Base-by-base conservation (phyloP, 768 basidiomycete genomes). In the Cantharellus cinnabarinus region DNA sequence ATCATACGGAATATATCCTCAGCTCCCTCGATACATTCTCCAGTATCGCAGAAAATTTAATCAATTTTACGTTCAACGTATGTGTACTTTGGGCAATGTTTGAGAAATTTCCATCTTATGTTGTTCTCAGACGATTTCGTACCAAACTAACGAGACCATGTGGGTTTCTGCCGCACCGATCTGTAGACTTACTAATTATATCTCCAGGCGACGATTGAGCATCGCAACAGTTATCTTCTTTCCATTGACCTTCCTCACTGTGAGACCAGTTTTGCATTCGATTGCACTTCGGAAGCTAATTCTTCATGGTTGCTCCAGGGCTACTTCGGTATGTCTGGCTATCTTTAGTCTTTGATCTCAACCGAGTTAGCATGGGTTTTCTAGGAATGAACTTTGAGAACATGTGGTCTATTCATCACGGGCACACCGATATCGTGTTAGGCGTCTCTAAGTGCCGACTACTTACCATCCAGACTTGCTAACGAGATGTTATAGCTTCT, bases 91-190 rank as follows among this genome's bases (percentile, higher is more conserved):
- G 34, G 7, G 15, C 7, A 54, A 7, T 35, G 7, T 34, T 10
- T 7, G 7, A 54, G 34, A 7, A n/a, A 7, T 54, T 10, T 7
- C 37, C 7, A 54, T 10, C 52, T 7, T 2, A 7, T 7, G 7
- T n/a, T 10, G 7, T 54, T 54, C 10, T 10, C 52, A 84, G 83
- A 76, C 82, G 70, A 76, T 80, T 10, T 80, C 82, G 5, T 81
- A 84, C 66, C 78, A 84, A 63, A 84, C 80, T 81, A 85, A 85
- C 66, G 73, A 80, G 67, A 78, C 80, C 54, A 85, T 86, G 82
- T 78, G 65, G n/a, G 44, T 74, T n/a, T 54, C 52, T 10, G 10
- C 10, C 2, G 37, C 15, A 10, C 34, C 10, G 44, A 48, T 54
- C 34, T 54, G 37, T 54, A 14, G 1, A 10, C 10, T 35, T n/a